phyloP scores from a whole-genome alignment of 768 basidiomycete species.

The Agaricus blazei region DNA sequence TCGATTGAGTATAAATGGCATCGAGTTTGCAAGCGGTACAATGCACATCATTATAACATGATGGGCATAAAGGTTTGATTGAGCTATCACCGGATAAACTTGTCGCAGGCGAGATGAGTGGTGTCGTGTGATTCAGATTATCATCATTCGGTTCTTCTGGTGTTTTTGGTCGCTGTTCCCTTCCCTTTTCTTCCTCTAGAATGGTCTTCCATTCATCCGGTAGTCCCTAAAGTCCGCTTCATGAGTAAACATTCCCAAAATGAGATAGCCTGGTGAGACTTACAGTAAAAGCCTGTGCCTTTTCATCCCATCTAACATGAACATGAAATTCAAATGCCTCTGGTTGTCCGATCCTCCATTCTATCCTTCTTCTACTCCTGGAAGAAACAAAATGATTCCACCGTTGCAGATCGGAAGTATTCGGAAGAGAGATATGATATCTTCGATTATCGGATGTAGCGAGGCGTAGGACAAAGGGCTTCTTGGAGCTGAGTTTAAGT shows the following conservation, averaged over 20 bases:
- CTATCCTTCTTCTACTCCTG: neutral
- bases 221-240: constrained; percentile 3
- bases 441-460: constrained; percentile 6
- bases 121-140: neutral
- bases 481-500: constrained; percentile 9
- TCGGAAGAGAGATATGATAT: constrained; percentile 10
- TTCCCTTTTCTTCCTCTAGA: neutral
- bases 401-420: constrained; percentile 7
- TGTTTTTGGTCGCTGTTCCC: neutral
- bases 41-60: constrained; percentile 6
- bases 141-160: neutral
- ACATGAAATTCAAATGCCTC: constrained; percentile 10
- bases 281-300: constrained; percentile 6
- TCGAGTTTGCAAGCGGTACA: constrained; percentile 11
- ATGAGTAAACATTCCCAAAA: neutral
- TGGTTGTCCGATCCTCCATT: constrained; percentile 2
- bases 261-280: neutral
- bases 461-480: constrained; percentile 8
- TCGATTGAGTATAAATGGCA: neutral
- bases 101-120: neutral
- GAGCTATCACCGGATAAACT: neutral
- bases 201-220: constrained; percentile 11
- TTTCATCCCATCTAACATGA: constrained; percentile 7
- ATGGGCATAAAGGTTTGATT: constrained; percentile 3
- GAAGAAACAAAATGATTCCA: constrained; percentile 5